Evolutionary conservation across 306 rosid genomes (phyloP).

Genomic region (Begonia masoniana): DNA sequence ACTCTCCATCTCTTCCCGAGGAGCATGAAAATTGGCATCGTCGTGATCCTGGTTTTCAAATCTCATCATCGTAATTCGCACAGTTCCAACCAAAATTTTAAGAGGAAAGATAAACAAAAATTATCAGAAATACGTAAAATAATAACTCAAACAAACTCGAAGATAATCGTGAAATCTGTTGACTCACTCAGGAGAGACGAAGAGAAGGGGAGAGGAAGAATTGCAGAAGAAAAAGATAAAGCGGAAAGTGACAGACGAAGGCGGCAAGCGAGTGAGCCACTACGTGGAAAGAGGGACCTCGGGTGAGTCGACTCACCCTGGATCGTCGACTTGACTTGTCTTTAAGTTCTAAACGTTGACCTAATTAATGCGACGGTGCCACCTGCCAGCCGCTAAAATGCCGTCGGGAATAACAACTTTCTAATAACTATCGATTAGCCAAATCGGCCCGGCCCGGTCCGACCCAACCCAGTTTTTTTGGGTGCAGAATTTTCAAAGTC

Average conservation of each 20-base stretch:
- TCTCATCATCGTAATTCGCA: slow-evolving; percentile 20
- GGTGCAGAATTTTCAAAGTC: slow-evolving; percentile 17
- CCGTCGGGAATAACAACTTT: too few species aligned
- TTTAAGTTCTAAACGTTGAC: background rate
- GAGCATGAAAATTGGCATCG: slow-evolving; percentile 9
- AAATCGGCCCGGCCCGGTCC: too few species aligned
- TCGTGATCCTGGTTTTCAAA: slow-evolving; percentile 10
- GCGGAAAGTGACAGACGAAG: background rate
- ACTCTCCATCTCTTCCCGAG: slow-evolving; percentile 31
- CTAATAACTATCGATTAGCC: too few species aligned
- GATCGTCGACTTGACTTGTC: background rate
- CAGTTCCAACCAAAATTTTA: background rate
- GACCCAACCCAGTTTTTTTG: too few species aligned
- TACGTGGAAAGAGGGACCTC: background rate
- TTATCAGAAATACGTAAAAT: background rate
- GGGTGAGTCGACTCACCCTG: background rate
- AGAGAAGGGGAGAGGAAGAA: background rate
- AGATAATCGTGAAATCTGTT: background rate
- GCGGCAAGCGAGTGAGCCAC: background rate
- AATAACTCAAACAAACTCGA: background rate
- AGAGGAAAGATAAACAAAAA: background rate
- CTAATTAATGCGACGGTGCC: too few species aligned
- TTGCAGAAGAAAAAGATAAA: background rate
- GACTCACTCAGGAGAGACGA: background rate
- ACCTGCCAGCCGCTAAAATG: too few species aligned